These are phyloP conservation scores for Coemansia sp. DNA, from an alignment of 371 early-diverging fungal genomes.

Conservation along the genomic window DNA sequence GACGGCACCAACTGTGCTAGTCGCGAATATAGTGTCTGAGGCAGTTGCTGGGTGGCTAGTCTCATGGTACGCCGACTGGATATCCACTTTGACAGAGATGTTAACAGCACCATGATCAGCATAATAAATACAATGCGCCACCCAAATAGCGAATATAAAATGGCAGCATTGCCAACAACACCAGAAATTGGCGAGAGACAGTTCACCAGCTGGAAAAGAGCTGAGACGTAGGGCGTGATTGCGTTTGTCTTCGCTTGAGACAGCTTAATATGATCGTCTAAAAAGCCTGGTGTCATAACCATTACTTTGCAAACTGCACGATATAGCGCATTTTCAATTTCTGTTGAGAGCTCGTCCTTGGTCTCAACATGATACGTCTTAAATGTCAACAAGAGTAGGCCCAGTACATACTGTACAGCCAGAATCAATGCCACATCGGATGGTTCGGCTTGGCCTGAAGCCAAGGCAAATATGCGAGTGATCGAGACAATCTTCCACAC, in stretches of 20 bases:
- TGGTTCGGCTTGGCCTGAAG: not conserved
- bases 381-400: not conserved
- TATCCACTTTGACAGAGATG: constrained; percentile 10
- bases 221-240: constrained; percentile 6
- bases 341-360: not conserved
- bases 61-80: constrained; percentile 2
- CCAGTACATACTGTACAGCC: not conserved
- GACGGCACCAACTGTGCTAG: constrained; percentile 21
- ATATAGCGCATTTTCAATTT: constrained; percentile 7
- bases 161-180: constrained; percentile 11
- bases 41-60: not conserved
- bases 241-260: not conserved
- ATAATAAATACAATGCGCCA: constrained; percentile 1
- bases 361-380: not conserved
- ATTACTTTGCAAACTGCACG: constrained; percentile 6
- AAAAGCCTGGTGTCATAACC: constrained; percentile 7
- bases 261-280: constrained; percentile 3
- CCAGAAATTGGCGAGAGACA: not conserved
- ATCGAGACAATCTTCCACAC: constrained; percentile 6
- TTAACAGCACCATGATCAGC: not conserved
- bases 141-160: constrained; percentile 14
- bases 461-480: constrained; percentile 5
- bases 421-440: not conserved
- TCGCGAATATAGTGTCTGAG: constrained; percentile 19
- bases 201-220: constrained; percentile 2